These are phyloP conservation scores for Flaveria linearis DNA, from an alignment of 129 eudicot genomes.

Conservation along the genomic window DNA sequence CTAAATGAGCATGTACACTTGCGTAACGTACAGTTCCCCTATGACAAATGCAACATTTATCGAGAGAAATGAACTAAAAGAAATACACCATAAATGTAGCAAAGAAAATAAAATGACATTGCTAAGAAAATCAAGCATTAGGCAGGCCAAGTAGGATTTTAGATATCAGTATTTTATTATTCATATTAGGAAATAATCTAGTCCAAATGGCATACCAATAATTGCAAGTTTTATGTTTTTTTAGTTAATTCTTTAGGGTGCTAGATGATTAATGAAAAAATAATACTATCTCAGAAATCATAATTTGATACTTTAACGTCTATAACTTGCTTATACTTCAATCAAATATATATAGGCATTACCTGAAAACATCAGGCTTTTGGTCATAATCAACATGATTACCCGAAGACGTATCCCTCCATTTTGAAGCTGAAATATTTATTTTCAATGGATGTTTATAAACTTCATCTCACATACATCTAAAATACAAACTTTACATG, in stretches of 20 bases:
- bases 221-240: neutral
- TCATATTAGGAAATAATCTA: neutral
- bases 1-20: conserved; percentile 97
- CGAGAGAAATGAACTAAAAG: neutral
- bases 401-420: conserved; percentile 60
- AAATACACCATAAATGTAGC: neutral
- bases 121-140: neutral
- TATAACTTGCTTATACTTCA: neutral
- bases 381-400: conserved; percentile 83
- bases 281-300: neutral
- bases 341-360: conserved; percentile 11
- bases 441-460: neutral
- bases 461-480: neutral
- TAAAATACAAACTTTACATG: conserved; percentile 2
- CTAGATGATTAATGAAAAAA: neutral
- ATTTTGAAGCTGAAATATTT: conserved; percentile 59
- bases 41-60: conserved; percentile 6
- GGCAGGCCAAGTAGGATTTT: neutral
- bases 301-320: neutral
- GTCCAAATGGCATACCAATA: neutral
- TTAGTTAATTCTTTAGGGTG: neutral
- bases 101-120: neutral
- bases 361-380: conserved; percentile 92
- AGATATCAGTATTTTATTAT: neutral
- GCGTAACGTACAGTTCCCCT: conserved; percentile 98